Percentiles rank a stretch among this genome's conserved stretches.
Evolutionary conservation across 2,329 filamentous ascomycete genomes (phyloP).

Genomic region (Ambrosiella beaveri): DNA sequence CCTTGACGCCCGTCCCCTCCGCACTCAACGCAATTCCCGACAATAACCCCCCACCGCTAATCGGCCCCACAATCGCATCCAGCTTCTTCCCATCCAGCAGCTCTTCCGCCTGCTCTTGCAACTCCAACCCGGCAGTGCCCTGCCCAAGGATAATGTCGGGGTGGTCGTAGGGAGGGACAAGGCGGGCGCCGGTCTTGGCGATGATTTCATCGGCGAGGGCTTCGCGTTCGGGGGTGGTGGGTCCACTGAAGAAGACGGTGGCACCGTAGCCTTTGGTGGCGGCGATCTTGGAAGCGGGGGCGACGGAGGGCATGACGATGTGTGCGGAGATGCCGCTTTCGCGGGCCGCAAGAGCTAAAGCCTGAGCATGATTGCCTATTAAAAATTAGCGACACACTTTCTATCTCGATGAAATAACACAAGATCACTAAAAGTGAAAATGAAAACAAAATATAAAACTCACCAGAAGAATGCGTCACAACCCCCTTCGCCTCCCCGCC

Average conservation of each 20-base stretch:
- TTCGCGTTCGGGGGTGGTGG: conserved; percentile 65
- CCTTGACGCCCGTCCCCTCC: conserved; percentile 50
- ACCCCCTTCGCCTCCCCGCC: conserved; percentile 51
- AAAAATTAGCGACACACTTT: neutral
- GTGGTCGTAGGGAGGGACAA: conserved; percentile 86
- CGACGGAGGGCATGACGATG: conserved; percentile 86
- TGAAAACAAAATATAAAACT: conserved; percentile 9
- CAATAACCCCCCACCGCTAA: conserved; percentile 79
- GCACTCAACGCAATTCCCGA: conserved; percentile 65
- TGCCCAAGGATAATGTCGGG: conserved; percentile 83
- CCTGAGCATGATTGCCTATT: conserved; percentile 84
- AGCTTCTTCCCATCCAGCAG: conserved; percentile 29
- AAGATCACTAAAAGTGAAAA: neutral
- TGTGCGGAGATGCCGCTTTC: conserved; percentile 59
- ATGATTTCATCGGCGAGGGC: conserved; percentile 55
- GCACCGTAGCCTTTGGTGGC: conserved; percentile 67
- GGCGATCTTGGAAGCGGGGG: conserved; percentile 69
- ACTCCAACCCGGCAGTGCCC: conserved; percentile 73
- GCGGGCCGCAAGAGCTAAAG: conserved; percentile 67
- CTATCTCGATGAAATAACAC: neutral
- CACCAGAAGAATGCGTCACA: conserved; percentile 79
- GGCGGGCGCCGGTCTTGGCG: conserved; percentile 51
- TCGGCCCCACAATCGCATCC: conserved; percentile 62
- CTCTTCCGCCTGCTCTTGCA: conserved; percentile 53
- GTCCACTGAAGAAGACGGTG: conserved; percentile 63